phyloP scores from a whole-genome alignment of 2,329 filamentous ascomycete genomes.

The Cladophialophora immunda region DNA sequence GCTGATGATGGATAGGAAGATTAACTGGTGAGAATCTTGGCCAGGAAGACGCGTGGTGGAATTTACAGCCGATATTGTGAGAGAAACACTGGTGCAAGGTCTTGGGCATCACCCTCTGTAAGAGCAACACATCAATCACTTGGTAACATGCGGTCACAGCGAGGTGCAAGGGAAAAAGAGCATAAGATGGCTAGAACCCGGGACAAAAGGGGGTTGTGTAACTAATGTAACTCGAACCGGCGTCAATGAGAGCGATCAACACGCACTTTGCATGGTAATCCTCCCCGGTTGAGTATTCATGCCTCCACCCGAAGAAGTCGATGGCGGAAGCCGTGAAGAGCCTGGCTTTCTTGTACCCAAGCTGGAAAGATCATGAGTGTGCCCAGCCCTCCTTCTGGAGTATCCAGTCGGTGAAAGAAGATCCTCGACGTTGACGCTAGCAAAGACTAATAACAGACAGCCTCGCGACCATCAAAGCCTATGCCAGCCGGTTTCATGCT shows the following conservation, averaged over 20 bases:
- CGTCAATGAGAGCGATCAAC: neutral
- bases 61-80: conserved; percentile 32
- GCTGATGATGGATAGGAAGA: conserved; percentile 33
- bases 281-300: neutral
- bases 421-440: too few relatives aligned
- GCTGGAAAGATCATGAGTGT: too few relatives aligned
- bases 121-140: neutral
- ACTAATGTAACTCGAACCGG: conserved; percentile 2
- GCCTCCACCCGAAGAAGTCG: too few relatives aligned
- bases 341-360: too few relatives aligned
- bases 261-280: neutral
- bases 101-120: neutral
- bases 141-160: neutral
- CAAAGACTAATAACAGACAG: too few relatives aligned
- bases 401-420: too few relatives aligned
- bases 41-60: conserved; percentile 30
- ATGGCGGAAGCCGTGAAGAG: too few relatives aligned
- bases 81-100: neutral
- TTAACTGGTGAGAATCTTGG: conserved; percentile 35
- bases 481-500: too few relatives aligned
- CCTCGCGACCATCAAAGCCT: too few relatives aligned
- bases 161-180: neutral
- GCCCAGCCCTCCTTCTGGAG: too few relatives aligned
- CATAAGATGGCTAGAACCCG: neutral
- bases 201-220: neutral